Evolutionary conservation across 441 rosid genomes (phyloP), one percentile per base, ranked within the genome.

Genomic region (Populus tomentosa): DNA sequence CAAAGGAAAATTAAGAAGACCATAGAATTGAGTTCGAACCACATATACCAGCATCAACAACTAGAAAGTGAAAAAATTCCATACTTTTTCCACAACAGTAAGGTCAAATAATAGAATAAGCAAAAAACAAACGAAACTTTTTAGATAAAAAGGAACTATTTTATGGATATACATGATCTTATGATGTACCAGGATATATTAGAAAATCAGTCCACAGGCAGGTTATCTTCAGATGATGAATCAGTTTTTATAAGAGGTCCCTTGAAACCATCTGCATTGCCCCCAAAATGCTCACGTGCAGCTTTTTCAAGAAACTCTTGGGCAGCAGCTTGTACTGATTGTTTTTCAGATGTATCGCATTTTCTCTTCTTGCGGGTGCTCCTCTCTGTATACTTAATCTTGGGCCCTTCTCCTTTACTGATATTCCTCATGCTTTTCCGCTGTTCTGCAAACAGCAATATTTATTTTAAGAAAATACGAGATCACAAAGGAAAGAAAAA

Each of bases 291-390:
- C 80, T 92, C 98, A 67, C 82, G 91, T n/a, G 97, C 84, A 67
- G 98, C 98, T 82, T 95, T 95, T 84, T 92, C 92, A 62, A 95
- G 97, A 85, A 95, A 94, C 32, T 89, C 95, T 80, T 90, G 86
- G 24, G 99, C 91, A 42, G 94, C 91, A 66, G 89, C 83, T 81
- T 86, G 88, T 73, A 90, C 97, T 67, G 93, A 84, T 26, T 69
- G 86, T 56, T 68, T 87, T 79, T 86, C 94, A 61, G 88, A 83
- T 72, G 95, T 86, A 67, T 81, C 91, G 71, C 67, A 91, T 80
- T 94, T 96, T 80, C 99, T 91, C 92, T 87, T 92, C 89, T 84
- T 92, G 32, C 77, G 87, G 20, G 79, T 80, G 80, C 33, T 80
- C 68, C 84, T 80, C 77, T 87, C 91, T 5, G 83, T 28, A 75